Base-by-base conservation (phyloP, 306 rosid species). In the Sicyos edulis region DNA sequence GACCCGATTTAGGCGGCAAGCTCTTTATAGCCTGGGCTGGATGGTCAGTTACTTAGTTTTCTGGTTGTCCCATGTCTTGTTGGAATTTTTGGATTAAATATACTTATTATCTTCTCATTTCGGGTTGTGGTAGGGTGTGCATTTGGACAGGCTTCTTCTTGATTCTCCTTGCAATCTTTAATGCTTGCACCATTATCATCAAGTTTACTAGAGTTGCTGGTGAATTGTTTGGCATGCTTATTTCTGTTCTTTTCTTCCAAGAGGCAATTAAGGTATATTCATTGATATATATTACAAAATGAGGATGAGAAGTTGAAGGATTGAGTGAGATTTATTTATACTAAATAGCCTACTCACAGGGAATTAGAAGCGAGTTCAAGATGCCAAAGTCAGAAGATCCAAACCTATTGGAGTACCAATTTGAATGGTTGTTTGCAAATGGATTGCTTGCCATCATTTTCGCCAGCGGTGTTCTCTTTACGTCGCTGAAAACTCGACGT, bases 131-230 rank as follows among this genome's bases (percentile, higher is more conserved):
- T 87, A 91, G 97, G 97, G 96, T 90, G 60, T 90, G 96, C 66
- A 87, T 90, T n/a, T 92, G 96, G 98, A 80, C 96, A 74, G 82
- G 91, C 50, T 74, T 92, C 0, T 56, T 88, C 76, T 76, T 92
- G 70, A 77, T 88, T 73, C 88, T 92, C 72, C 86, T 92, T 20
- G 87, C 96, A 72, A 86, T 84, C 52, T 84, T 92, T 87, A 90
- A 90, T 78, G 96, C 86, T 3, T 88, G 91, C 63, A 67, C 40
- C 58, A 78, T 92, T 68, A 83, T 90, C 77, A 86, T 80, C 54
- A 88, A 85, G 82, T 92, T 92, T 74, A 92, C 98, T 0, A 84
- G 98, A 77, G 78, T 92, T 70, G 96, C 98, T 0, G 98, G 96
- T 8, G 98, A 92, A 59, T 85, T 90, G 65, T 90, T 92, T 13